These are phyloP conservation scores for Globisporangium polare DNA, from an alignment of 352 stramenopile species.

Conservation along the genomic window DNA sequence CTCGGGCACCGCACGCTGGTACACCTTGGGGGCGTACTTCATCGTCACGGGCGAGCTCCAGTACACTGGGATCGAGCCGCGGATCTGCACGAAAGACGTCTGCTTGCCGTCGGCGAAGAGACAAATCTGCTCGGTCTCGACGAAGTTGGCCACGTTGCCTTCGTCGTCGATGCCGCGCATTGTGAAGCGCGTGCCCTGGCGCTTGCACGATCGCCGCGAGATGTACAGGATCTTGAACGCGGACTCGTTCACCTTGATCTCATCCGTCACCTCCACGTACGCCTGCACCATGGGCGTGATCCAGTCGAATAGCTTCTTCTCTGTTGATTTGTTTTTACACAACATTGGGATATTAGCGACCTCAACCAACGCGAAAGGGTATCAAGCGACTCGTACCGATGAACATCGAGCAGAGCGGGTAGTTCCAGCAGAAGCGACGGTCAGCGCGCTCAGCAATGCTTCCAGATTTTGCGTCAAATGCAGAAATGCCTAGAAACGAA, in stretches of 20 bases:
- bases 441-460: constrained; percentile 77
- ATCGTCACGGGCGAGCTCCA: constrained; percentile 90
- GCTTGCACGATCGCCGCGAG: constrained; percentile 65
- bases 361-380: not conserved
- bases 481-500: constrained; percentile 38
- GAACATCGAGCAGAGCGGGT: constrained; percentile 54
- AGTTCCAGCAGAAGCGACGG: constrained; percentile 93
- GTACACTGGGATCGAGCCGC: constrained; percentile 93
- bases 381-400: constrained; percentile 29
- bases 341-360: not conserved
- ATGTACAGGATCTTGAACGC: constrained; percentile 75
- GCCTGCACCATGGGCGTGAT: constrained; percentile 78
- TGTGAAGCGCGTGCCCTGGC: constrained; percentile 90
- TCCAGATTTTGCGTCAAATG: constrained; percentile 42
- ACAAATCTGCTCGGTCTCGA: constrained; percentile 94
- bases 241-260: constrained; percentile 40
- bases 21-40: constrained; percentile 93
- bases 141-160: constrained; percentile 93
- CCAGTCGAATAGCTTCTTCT: constrained; percentile 78
- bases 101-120: constrained; percentile 54
- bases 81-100: constrained; percentile 80
- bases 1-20: constrained; percentile 31
- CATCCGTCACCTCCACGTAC: constrained; percentile 50
- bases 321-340: constrained; percentile 15
- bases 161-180: constrained; percentile 89